Evolutionary conservation across 345 rosid species (phyloP).

Genomic region (Murraya koenigii): DNA sequence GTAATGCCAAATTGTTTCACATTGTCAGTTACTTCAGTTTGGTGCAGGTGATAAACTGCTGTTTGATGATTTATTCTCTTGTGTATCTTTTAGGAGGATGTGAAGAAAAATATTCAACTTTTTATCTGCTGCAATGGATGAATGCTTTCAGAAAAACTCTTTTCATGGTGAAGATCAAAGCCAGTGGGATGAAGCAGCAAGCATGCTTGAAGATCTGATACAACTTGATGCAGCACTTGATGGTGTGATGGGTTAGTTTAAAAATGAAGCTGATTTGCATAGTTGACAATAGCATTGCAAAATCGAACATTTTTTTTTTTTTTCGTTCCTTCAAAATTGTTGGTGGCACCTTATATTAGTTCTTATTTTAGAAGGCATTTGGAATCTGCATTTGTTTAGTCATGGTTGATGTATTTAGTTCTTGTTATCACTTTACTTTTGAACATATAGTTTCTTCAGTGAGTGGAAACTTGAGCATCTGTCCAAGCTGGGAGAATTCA

Average conservation of each 20-base stretch:
- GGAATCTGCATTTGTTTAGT: slow-evolving; percentile 11
- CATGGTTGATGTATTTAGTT: too few species aligned
- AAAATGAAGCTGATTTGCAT: not conserved
- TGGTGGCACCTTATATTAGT: not conserved
- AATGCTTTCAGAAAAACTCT: not conserved
- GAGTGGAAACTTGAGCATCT: slow-evolving; percentile 1
- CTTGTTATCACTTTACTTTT: too few species aligned
- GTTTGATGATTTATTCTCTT: not conserved
- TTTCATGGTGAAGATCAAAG: not conserved
- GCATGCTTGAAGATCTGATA: slow-evolving; percentile 1
- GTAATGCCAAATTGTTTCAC: slow-evolving; percentile 8
- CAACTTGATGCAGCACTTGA: not conserved
- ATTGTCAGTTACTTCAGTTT: not conserved
- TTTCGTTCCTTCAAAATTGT: too few species aligned
- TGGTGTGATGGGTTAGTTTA: not conserved
- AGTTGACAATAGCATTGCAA: too few species aligned
- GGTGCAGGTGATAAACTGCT: not conserved
- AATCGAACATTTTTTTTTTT: not conserved
- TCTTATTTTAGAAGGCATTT: too few species aligned
- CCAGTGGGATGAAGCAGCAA: not conserved
- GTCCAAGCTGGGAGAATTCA: slow-evolving; percentile 10
- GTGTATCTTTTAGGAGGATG: slow-evolving; percentile 11
- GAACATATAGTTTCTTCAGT: not conserved
- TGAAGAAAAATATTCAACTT: slow-evolving; percentile 1
- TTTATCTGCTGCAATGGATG: slow-evolving; percentile 14